phyloP scores from a whole-genome alignment of 768 basidiomycete genomes.

The Serendipita vermifera region DNA sequence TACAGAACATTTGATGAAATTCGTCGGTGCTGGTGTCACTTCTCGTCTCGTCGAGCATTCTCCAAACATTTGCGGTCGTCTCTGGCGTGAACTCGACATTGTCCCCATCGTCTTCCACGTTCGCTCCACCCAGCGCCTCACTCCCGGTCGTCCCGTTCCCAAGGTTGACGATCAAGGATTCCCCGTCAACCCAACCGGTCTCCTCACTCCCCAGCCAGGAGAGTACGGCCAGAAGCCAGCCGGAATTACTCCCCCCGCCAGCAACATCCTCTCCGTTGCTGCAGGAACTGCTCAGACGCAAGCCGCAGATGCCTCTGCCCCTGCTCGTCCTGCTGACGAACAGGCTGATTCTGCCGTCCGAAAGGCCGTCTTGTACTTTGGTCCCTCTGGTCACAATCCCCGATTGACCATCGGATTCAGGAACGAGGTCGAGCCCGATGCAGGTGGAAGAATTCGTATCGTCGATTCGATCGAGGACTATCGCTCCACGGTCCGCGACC shows the following conservation, averaged over 20 bases:
- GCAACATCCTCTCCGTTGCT: slow-evolving; percentile 22
- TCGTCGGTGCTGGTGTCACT: slow-evolving; percentile 72
- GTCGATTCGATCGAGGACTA: slow-evolving; percentile 73
- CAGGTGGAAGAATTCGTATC: slow-evolving; percentile 73
- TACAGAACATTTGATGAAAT: slow-evolving; percentile 62
- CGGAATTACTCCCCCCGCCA: not conserved
- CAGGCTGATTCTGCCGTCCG: slow-evolving; percentile 79
- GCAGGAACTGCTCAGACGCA: slow-evolving; percentile 56
- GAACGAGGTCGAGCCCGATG: slow-evolving; percentile 81
- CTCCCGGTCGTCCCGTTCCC: not conserved
- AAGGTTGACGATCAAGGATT: not conserved
- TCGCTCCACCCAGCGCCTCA: slow-evolving; percentile 5
- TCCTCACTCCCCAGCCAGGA: not conserved
- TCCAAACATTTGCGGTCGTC: slow-evolving; percentile 72
- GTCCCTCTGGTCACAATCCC: slow-evolving; percentile 54
- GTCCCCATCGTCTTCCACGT: slow-evolving; percentile 56
- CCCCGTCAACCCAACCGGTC: not conserved
- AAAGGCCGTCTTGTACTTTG: slow-evolving; percentile 54
- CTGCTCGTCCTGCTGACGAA: slow-evolving; percentile 60
- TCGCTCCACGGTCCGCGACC: slow-evolving; percentile 52
- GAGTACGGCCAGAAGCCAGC: not conserved
- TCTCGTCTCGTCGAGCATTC: slow-evolving; percentile 41
- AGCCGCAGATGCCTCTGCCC: slow-evolving; percentile 24
- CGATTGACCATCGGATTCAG: slow-evolving; percentile 56
- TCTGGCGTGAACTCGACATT: slow-evolving; percentile 74